Evolutionary conservation across 257 asterid species (phyloP), one percentile per base, ranked within the genome.

Genomic region (Nemophila menziesii): DNA sequence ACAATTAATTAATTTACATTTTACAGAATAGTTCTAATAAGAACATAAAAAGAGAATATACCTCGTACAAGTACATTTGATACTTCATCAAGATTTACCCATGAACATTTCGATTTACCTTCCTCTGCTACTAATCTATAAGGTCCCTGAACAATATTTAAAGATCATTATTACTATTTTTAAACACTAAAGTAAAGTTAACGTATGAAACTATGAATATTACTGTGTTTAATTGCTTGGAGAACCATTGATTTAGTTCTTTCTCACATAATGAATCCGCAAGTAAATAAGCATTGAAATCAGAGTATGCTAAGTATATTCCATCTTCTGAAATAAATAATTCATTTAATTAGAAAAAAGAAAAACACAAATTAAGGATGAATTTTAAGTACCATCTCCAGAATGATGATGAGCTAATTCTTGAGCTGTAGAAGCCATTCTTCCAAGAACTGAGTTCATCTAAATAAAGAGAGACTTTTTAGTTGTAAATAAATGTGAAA

Each of bases 401-500:
- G 98, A 90, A 67, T 90, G 98, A 79, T 76, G 81, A 66, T 76
- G 90, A 52, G 93, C 80, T 78, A 90, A 62, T 63, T 90, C 93
- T 56, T 90, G 94, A 18, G 96, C 83, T 39, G 94, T 72, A 47
- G 94, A 75, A 51, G 85, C 81, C 90, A 90, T 76, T 66, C 80
- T 74, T 55, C 81, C 96, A 44, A 90, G 85, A 66, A 81, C 94
- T 39, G 94, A 80, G 62, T 84, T 85, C 92, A 81, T 84, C 98
- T 85, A 46, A 46, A 34, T 49, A 55, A 52, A 20, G 42, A 26
- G 23, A 39, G 60, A 26, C 39, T 26, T 5, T 43, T 16, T 15
- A 44, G 43, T 23, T 10, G 51, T 47, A 63, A 44, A 15, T 43
- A 48, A 21, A 33, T 3, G 39, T 11, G 2, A 8, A 44, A 5